Percentiles rank a stretch among this genome's conserved stretches.
Conservation (phyloP, 805 yeast species). For the Ogataea minuta region DNA sequence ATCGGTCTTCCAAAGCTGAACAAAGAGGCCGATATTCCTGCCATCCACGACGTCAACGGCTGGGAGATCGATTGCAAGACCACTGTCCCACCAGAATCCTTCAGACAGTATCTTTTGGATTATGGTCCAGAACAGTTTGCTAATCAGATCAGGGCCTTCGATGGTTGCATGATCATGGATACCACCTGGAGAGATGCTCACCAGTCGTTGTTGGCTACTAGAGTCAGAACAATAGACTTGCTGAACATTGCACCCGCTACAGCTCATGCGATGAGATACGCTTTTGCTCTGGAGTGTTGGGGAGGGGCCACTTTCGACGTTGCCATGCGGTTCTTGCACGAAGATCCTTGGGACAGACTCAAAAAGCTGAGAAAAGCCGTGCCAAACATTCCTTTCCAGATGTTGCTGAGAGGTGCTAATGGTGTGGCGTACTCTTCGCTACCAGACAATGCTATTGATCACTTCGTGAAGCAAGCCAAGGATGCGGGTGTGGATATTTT, state of each 20-base stretch:
- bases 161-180: constrained; percentile 93
- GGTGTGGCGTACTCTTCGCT: constrained; percentile 98
- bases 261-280: constrained; percentile 83
- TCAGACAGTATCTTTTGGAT: constrained; percentile 84
- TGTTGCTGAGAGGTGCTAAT: constrained; percentile 98
- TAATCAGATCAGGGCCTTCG: constrained; percentile 73
- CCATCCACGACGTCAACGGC: constrained; percentile 61
- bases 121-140: constrained; percentile 92
- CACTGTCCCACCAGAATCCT: constrained; percentile 67
- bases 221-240: constrained; percentile 93
- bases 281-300: constrained; percentile 98
- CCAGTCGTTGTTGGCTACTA: constrained; percentile 94
- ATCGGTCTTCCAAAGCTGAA: constrained; percentile 83
- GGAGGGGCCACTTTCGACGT: constrained; percentile 99
- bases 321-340: constrained; percentile 96
- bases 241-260: constrained; percentile 92
- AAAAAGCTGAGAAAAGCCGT: constrained; percentile 83
- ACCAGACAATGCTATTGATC: constrained; percentile 98
- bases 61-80: constrained; percentile 49
- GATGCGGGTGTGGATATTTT: constrained; percentile 95
- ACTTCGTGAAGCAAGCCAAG: constrained; percentile 92
- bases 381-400: constrained; percentile 99
- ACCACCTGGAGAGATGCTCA: constrained; percentile 99
- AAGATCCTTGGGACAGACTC: constrained; percentile 98
- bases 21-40: constrained; percentile 75